Evolutionary conservation across 495 filamentous ascomycete species (phyloP).

Genomic region (Margaritispora aquatica): DNA sequence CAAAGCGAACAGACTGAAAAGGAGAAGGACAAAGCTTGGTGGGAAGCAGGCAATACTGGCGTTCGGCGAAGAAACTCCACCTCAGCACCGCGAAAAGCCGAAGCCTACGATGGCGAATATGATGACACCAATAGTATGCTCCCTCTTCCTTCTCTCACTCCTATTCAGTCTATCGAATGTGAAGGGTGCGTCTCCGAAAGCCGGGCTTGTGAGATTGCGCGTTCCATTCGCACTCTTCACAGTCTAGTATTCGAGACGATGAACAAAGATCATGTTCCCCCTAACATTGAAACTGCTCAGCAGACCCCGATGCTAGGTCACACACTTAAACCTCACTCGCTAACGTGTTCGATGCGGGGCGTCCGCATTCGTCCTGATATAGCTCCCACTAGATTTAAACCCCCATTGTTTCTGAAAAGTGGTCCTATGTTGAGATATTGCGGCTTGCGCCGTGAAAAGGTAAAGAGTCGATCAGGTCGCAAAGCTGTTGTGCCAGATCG

Average conservation of each 20-base stretch:
- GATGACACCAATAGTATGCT: constrained; percentile 42
- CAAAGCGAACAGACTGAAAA: constrained; percentile 25
- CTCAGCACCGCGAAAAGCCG: constrained; percentile 23
- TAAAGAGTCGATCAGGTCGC: constrained; percentile 23
- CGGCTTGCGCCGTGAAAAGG: constrained; percentile 59
- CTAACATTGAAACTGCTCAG: not conserved
- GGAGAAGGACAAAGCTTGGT: constrained; percentile 44
- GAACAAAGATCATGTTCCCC: not conserved
- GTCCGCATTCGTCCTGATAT: constrained; percentile 29
- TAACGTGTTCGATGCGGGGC: constrained; percentile 30
- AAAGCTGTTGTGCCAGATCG: constrained; percentile 35
- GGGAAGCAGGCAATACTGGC: constrained; percentile 38
- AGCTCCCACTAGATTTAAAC: constrained; percentile 69
- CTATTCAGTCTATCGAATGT: constrained; percentile 2
- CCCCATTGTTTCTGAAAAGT: constrained; percentile 77
- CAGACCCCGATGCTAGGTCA: not conserved
- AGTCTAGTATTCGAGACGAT: not conserved
- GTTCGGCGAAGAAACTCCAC: constrained; percentile 25
- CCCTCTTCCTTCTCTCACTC: constrained; percentile 6
- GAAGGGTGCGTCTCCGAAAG: constrained; percentile 6
- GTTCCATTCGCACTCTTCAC: not conserved
- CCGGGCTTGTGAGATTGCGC: not conserved
- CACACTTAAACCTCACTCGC: constrained; percentile 14
- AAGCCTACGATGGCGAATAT: constrained; percentile 43
- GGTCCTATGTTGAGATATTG: constrained; percentile 86